Evolutionary conservation across 192 early-diverging fungal genomes (phyloP).

Genomic region (Backusella westeae): DNA sequence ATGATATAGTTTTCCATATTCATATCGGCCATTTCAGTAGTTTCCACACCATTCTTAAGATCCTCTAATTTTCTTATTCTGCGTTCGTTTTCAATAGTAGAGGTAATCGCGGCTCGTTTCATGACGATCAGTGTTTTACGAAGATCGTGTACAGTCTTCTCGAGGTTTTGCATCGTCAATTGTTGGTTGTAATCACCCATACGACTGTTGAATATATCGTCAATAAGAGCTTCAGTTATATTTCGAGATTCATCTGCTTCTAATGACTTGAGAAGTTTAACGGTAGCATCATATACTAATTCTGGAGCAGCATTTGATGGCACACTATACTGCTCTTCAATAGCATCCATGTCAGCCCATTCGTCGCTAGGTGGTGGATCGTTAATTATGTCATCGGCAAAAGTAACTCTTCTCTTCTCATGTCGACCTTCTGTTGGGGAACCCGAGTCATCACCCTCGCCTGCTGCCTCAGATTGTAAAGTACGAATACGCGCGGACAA

Average conservation of each 20-base stretch:
- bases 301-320: constrained; percentile 44
- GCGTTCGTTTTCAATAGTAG: constrained; percentile 31
- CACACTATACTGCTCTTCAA: constrained; percentile 38
- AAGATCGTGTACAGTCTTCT: constrained; percentile 53
- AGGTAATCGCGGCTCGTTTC: constrained; percentile 53
- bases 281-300: constrained; percentile 47
- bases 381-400: constrained; percentile 37
- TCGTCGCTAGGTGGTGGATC: constrained; percentile 20
- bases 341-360: constrained; percentile 35
- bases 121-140: constrained; percentile 55
- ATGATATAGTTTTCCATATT: constrained; percentile 35
- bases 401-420: constrained; percentile 32
- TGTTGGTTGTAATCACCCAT: constrained; percentile 46
- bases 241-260: constrained; percentile 46
- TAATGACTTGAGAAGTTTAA: constrained; percentile 47
- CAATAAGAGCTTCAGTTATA: constrained; percentile 55
- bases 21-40: constrained; percentile 11
- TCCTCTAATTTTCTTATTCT: constrained; percentile 27
- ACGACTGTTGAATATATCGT: constrained; percentile 55
- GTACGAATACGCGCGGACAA: constrained; percentile 53
- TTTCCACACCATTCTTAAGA: background rate
- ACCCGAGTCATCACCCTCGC: constrained; percentile 11
- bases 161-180: constrained; percentile 48
- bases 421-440: background rate
- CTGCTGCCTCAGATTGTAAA: constrained; percentile 50